Percentiles rank a stretch among this genome's conserved stretches.
These are phyloP conservation scores for Vigna mungo DNA, from an alignment of 306 rosid genomes.

Conservation along the genomic window DNA sequence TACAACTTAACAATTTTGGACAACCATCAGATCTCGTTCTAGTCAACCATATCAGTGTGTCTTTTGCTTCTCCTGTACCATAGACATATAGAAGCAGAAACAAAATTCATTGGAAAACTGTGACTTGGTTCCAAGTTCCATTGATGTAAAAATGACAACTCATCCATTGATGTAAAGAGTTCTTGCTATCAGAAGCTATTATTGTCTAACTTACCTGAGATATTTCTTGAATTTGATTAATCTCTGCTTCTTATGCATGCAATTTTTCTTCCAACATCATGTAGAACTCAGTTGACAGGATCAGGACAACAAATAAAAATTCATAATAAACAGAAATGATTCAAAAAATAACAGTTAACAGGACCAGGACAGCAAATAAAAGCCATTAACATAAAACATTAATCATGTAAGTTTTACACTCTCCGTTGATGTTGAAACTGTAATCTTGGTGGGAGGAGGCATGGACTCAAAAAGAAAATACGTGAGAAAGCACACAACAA, in stretches of 20 bases:
- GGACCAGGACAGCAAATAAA: no score
- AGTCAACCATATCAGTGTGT: neutral
- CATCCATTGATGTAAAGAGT: neutral
- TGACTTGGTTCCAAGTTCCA: neutral
- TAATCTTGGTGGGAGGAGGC: no score
- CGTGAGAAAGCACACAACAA: no score
- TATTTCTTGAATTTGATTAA: constrained; percentile 62
- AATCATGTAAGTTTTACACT: no score
- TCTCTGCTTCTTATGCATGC: constrained; percentile 66
- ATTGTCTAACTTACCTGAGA: constrained; percentile 55
- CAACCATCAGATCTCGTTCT: neutral
- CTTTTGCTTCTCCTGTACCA: neutral
- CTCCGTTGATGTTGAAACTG: no score
- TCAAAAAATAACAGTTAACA: constrained; percentile 10
- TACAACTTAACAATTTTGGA: neutral
- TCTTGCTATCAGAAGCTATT: constrained; percentile 4
- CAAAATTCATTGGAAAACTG: neutral
- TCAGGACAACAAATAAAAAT: constrained; percentile 37
- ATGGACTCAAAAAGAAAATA: no score
- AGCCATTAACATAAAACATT: no score
- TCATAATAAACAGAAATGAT: constrained; percentile 12
- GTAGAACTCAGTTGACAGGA: constrained; percentile 55
- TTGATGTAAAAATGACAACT: neutral
- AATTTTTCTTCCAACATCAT: constrained; percentile 63
- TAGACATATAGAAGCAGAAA: neutral